Conservation (phyloP, 176 grass and related monocot species). For the Oryza coarctata region DNA sequence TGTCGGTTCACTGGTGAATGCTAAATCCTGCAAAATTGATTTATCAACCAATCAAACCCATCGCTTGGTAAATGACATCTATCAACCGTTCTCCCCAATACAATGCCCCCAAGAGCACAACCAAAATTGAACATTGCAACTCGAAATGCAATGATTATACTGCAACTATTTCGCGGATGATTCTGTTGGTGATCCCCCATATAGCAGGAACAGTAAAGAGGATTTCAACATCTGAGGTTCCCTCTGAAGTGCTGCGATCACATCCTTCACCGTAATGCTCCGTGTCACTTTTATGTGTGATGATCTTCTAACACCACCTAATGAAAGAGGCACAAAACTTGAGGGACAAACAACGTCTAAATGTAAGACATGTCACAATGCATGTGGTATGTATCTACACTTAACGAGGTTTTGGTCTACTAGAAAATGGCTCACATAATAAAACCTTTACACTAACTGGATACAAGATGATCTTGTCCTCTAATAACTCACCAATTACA, state of each 20-base stretch:
- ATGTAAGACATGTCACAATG: slow-evolving; percentile 5
- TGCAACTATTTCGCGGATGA: slow-evolving; percentile 40
- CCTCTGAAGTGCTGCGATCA: slow-evolving; percentile 73
- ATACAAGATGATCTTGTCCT: background rate
- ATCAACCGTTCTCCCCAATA: slow-evolving; percentile 14
- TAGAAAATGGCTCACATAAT: background rate
- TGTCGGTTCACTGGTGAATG: slow-evolving; percentile 5
- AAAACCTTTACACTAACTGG: background rate
- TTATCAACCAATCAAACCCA: slow-evolving; percentile 21
- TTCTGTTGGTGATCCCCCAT: slow-evolving; percentile 42
- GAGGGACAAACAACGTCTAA: background rate
- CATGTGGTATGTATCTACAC: background rate
- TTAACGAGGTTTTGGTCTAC: background rate
- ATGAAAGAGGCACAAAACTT: slow-evolving; percentile 22
- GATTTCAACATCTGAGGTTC: slow-evolving; percentile 93
- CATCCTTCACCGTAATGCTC: slow-evolving; percentile 73
- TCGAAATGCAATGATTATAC: background rate
- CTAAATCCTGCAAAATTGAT: slow-evolving; percentile 46
- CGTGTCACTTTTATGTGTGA: slow-evolving; percentile 55
- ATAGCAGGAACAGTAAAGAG: slow-evolving; percentile 67
- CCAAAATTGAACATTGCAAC: slow-evolving; percentile 24
- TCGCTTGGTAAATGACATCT: slow-evolving; percentile 34
- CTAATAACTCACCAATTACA: background rate
- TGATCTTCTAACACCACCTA: slow-evolving; percentile 61
- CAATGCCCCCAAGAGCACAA: slow-evolving; percentile 4